Percentiles rank a stretch among this genome's conserved stretches.
Conservation (phyloP, 139 green algal genomes). For the Micractinium sp. region DNA sequence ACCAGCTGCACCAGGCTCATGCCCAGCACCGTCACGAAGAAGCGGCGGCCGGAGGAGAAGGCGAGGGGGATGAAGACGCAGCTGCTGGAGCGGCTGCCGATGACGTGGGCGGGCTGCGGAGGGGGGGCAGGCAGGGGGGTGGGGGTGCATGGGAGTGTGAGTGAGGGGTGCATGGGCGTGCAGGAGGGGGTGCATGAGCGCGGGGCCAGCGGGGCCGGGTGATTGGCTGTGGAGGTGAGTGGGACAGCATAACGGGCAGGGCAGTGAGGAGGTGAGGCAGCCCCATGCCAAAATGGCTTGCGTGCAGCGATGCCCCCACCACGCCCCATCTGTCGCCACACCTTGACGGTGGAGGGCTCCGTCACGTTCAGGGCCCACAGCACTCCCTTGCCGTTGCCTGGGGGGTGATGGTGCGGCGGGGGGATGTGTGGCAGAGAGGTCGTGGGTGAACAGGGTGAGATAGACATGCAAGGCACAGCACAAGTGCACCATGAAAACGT, state of each 20-base stretch:
- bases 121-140: background rate
- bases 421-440: background rate
- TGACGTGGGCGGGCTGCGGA: background rate
- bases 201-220: background rate
- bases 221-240: background rate
- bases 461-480: background rate
- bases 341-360: background rate
- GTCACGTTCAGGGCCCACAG: background rate
- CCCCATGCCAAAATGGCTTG: no score
- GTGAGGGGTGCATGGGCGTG: background rate
- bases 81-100: background rate
- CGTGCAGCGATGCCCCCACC: background rate
- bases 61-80: constrained; percentile 9
- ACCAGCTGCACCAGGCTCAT: constrained; percentile 15
- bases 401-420: background rate
- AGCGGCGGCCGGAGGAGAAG: constrained; percentile 7
- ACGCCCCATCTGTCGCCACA: background rate
- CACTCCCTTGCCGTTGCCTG: constrained; percentile 20
- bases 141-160: background rate
- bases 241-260: background rate
- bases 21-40: background rate
- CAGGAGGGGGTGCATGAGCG: background rate
- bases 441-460: background rate
- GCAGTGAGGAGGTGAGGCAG: no score
- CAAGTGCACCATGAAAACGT: background rate